These are phyloP conservation scores for Geranium incanum DNA, from an alignment of 441 rosid genomes.

Conservation along the genomic window DNA sequence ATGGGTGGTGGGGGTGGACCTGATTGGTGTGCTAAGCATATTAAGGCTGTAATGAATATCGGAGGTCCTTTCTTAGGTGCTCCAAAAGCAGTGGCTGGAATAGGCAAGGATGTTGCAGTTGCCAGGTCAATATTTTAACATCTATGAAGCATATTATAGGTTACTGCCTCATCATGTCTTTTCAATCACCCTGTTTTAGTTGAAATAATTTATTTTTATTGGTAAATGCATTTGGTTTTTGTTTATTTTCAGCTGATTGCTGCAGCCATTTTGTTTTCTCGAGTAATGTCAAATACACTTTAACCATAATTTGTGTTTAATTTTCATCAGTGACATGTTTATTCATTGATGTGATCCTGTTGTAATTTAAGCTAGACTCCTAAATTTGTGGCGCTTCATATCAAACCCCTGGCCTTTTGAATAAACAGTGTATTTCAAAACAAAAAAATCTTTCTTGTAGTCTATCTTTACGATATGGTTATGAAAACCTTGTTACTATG, in stretches of 20 bases:
- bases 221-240: not conserved
- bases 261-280: not conserved
- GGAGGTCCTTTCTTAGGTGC: constrained; percentile 94
- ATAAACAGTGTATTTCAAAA: not conserved
- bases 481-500: too few species aligned
- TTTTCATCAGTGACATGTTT: not conserved
- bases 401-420: not conserved
- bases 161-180: not conserved
- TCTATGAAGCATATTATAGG: not conserved
- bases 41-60: constrained; percentile 84
- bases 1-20: constrained; percentile 85
- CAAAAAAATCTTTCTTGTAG: too few species aligned
- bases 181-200: not conserved
- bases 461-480: too few species aligned
- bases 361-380: not conserved
- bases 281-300: not conserved
- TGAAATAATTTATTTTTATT: too few species aligned
- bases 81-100: constrained; percentile 81
- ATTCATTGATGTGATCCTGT: not conserved
- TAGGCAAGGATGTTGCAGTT: constrained; percentile 87
- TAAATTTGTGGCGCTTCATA: not conserved
- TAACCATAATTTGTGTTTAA: not conserved
- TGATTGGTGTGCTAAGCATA: constrained; percentile 89
- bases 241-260: not conserved
- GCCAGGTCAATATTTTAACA: constrained; percentile 50